Evolutionary conservation across 164 flowering plant species (phyloP), one percentile per base, ranked within the genome.

Genomic region (Sextonia rubra): DNA sequence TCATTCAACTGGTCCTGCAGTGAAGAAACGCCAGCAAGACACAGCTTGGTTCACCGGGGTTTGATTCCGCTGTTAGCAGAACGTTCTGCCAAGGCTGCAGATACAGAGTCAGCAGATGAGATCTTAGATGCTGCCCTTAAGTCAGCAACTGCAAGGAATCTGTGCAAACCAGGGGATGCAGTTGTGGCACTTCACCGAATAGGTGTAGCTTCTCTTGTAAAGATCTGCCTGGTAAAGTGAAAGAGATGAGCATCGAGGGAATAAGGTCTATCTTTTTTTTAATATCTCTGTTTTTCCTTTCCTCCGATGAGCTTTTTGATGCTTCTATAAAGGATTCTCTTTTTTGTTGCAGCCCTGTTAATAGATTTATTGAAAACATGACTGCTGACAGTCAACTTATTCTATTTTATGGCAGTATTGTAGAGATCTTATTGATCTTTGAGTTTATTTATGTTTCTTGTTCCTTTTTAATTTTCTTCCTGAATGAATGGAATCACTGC

Each of bases 11-110:
- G 97, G 97, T 81, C 80, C 47, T 83, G 86, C 84, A 89, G 93
- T 44, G 93, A 91, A 64, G 97, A 89, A 82, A 76, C 86, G 3
- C 93, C 93, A 2, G 97, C 97, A 26, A 85, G 97, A 83, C 93
- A 91, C 70, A 89, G 93, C 72, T 80, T 91, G 70, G 79, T 84
- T 48, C 82, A 89, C 83, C 81, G 97, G 71, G 97, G 97, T 12
- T 75, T 91, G 79, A 81, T 91, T 69, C 93, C 97, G 0, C 32
- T 87, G 29, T 81, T 91, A 68, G 92, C 86, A 0, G 93, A 88
- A 81, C 93, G 97, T 20, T 91, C 97, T 25, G 91, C 93, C 12
- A 91, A 88, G 82, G 93, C 93, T 30, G 86, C 97, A 0, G 90
- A 91, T 80, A 83, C 91, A 2, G 97, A 91, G 73, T 89, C 93